These are phyloP conservation scores for Aspergillus kassunensis DNA, from an alignment of 495 filamentous ascomycete genomes.

Conservation along the genomic window DNA sequence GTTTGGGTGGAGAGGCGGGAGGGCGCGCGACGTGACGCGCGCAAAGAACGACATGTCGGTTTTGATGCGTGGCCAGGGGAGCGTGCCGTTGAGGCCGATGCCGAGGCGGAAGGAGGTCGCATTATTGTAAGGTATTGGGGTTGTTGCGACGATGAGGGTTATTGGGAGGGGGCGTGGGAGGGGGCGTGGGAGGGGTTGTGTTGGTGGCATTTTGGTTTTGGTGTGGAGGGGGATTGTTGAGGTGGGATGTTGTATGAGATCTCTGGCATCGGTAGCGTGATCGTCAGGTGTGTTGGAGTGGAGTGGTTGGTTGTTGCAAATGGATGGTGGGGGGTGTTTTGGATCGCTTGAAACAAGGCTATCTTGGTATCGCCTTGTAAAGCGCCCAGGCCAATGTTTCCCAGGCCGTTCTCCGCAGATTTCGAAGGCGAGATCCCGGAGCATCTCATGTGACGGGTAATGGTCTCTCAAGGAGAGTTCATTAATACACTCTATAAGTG, in stretches of 20 bases:
- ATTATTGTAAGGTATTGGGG: conserved; percentile 37
- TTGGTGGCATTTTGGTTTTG: not conserved
- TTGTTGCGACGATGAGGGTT: conserved; percentile 44
- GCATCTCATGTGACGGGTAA: not conserved
- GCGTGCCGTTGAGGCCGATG: conserved; percentile 72
- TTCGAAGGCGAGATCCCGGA: not conserved
- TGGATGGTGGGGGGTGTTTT: no score
- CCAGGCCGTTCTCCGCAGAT: not conserved
- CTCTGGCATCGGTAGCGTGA: no score
- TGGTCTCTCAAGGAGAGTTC: not conserved
- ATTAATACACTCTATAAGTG: not conserved
- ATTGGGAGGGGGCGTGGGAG: conserved; percentile 22
- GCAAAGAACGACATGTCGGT: conserved; percentile 93
- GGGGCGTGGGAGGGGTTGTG: not conserved
- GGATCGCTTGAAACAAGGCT: not conserved
- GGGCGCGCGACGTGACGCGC: conserved; percentile 72
- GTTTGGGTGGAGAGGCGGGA: conserved; percentile 4
- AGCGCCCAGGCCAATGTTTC: not conserved
- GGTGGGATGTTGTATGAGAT: not conserved
- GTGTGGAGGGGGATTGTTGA: not conserved
- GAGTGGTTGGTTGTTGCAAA: not conserved
- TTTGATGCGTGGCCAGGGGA: conserved; percentile 87
- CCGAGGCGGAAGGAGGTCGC: conserved; percentile 56
- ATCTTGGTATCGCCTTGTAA: not conserved
- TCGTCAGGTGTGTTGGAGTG: not conserved